Evolutionary conservation across 192 early-diverging fungal species (phyloP).

Genomic region (Ramicandelaber brevisporus): DNA sequence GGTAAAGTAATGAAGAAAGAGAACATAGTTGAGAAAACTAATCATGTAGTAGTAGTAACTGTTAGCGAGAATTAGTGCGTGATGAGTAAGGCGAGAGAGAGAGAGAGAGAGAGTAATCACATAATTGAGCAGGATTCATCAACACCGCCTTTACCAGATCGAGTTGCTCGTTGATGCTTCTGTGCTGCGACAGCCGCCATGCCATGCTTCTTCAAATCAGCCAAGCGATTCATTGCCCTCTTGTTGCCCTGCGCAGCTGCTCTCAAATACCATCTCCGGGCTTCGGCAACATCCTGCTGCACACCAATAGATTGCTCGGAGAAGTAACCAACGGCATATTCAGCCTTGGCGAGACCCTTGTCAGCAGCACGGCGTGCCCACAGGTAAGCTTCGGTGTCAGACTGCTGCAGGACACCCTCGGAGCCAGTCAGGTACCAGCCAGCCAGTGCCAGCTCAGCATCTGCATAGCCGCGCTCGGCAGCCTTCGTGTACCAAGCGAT

Average conservation of each 20-base stretch:
- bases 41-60: no score
- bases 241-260: constrained; percentile 67
- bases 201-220: constrained; percentile 56
- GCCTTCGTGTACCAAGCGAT: constrained; percentile 93
- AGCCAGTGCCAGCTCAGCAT: constrained; percentile 78
- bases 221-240: constrained; percentile 55
- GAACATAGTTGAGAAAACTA: no score
- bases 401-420: constrained; percentile 68
- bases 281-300: constrained; percentile 50
- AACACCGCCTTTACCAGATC: neutral
- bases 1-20: no score
- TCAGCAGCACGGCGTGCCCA: constrained; percentile 96
- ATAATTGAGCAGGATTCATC: neutral
- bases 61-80: no score
- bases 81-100: no score
- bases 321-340: constrained; percentile 93
- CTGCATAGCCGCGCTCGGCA: constrained; percentile 70
- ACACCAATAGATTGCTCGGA: constrained; percentile 77
- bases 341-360: constrained; percentile 80
- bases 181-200: no score
- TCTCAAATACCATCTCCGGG: constrained; percentile 64
- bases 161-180: neutral
- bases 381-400: constrained; percentile 83
- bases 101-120: neutral
- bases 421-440: constrained; percentile 97